A percentile compares a stretch with the other conserved stretches of the same genome.
Conservation (phyloP, 2,329 filamentous ascomycete genomes). For the Meredithiella fracta region DNA sequence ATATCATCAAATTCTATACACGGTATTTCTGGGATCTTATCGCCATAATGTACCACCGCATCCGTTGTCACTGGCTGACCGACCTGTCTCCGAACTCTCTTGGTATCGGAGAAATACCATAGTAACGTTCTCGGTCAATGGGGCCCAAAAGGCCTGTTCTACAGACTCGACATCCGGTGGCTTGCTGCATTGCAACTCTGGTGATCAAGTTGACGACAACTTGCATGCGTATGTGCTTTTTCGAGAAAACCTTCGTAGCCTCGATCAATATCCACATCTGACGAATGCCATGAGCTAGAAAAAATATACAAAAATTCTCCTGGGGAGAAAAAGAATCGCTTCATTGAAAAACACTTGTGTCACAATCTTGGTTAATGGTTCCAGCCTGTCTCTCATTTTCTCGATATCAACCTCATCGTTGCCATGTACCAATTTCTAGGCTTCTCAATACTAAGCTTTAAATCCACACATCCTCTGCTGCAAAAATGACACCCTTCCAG, state of each 20-base stretch:
- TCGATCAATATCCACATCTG: not conserved
- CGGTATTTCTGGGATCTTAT: not conserved
- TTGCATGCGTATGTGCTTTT: not conserved
- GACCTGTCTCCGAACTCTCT: not conserved
- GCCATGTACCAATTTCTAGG: not conserved
- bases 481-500: constrained; percentile 1
- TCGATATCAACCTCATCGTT: not conserved
- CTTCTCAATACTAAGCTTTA: not conserved
- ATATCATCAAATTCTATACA: too few species aligned
- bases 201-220: not conserved
- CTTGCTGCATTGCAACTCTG: not conserved
- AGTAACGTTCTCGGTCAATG: not conserved
- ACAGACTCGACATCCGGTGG: too few species aligned
- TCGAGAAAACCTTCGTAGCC: not conserved
- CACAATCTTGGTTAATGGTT: not conserved
- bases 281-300: too few species aligned
- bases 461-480: not conserved
- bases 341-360: not conserved
- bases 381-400: not conserved
- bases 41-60: not conserved
- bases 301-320: too few species aligned
- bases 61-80: not conserved
- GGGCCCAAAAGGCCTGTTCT: not conserved
- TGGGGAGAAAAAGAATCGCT: not conserved
- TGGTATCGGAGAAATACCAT: not conserved